A percentile compares a stretch with the other conserved stretches of the same genome.
Conservation (phyloP, 2,329 filamentous ascomycete species). For the Diplodia corticola region DNA sequence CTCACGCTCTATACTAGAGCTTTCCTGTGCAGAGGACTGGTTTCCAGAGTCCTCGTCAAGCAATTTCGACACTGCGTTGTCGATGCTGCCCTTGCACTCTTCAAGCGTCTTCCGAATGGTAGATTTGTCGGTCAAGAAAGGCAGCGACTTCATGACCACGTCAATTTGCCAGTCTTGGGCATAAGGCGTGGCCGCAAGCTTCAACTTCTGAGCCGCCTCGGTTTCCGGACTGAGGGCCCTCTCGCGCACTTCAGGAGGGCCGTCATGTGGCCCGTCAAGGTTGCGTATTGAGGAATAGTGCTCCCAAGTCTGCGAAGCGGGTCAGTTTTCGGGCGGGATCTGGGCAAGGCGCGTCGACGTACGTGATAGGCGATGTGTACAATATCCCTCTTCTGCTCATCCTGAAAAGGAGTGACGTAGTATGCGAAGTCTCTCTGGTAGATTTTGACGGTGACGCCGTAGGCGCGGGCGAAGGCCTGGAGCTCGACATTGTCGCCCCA, state of each 20-base stretch:
- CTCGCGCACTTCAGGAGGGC: constrained; percentile 51
- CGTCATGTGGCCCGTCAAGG: constrained; percentile 58
- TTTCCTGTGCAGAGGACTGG: constrained; percentile 46
- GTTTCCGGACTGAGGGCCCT: constrained; percentile 36
- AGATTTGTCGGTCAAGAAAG: constrained; percentile 51
- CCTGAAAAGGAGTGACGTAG: constrained; percentile 47
- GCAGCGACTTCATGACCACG: constrained; percentile 53
- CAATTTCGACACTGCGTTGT: constrained; percentile 54
- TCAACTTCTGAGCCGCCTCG: constrained; percentile 44
- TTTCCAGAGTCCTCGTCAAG: constrained; percentile 49
- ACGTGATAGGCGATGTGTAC: constrained; percentile 66
- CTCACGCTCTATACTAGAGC: constrained; percentile 54
- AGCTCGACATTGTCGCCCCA: constrained; percentile 70
- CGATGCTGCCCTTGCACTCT: constrained; percentile 55
- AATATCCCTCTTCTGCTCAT: constrained; percentile 31
- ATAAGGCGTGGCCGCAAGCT: constrained; percentile 41
- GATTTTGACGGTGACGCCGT: constrained; percentile 62
- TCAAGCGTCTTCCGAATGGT: constrained; percentile 55
- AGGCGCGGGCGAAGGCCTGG: constrained; percentile 63
- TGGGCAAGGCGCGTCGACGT: constrained; percentile 36
- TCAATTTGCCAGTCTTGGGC: constrained; percentile 59
- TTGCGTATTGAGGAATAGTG: constrained; percentile 69
- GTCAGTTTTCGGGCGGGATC: constrained; percentile 26
- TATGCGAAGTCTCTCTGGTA: constrained; percentile 58
- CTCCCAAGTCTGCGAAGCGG: constrained; percentile 55